Evolutionary conservation across 1,284 basidiomycete species (phyloP), one percentile per base, ranked within the genome.

Genomic region (Rhodofomes roseus): DNA sequence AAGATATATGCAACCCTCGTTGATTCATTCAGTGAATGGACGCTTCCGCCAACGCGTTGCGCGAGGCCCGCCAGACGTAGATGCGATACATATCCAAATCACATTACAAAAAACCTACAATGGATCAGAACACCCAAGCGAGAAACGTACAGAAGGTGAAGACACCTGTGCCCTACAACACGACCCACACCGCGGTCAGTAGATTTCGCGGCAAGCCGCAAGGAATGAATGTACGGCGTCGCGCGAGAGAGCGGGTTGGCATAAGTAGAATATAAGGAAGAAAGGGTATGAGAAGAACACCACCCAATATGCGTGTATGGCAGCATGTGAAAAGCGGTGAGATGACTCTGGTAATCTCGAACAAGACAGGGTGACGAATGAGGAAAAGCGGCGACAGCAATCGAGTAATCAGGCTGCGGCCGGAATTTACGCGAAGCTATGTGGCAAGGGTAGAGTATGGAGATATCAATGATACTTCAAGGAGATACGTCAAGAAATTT

Each of bases 131-230:
- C 20, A 18, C 50, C 50, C 29, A 52, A 52, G 4, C 50, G 50
- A 22, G n/a, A 3, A 52, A 36, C 50, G 29, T 52, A 52, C 50
- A 52, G 31, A 23, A 52, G n/a, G 31, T 36, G 9, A 37, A 52
- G 50, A 31, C 50, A 52, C 50, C 50, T 20, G 50, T 52, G 50
- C 50, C 50, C 50, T 52, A 34, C 50, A 52, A 52, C 34, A 36
- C 50, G 31, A 52, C 31, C 31, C 34, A 52, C 31, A 52, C n/a
- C 29, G 50, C 36, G 50, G 50, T 36, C 50, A 52, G 18, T 36
- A 11, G 16, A n/a, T 14, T 20, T 52, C 4, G 34, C 34, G 50
- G 31, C 50, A 52, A 52, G 50, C 50, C 50, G 34, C 50, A 52
- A 52, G 3, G n/a, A 52, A 20, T n/a, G 50, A 52, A 48, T 12